Evolutionary conservation across 1,284 basidiomycete genomes (phyloP), one percentile per base, ranked within the genome.

Genomic region (Melampsora americana): DNA sequence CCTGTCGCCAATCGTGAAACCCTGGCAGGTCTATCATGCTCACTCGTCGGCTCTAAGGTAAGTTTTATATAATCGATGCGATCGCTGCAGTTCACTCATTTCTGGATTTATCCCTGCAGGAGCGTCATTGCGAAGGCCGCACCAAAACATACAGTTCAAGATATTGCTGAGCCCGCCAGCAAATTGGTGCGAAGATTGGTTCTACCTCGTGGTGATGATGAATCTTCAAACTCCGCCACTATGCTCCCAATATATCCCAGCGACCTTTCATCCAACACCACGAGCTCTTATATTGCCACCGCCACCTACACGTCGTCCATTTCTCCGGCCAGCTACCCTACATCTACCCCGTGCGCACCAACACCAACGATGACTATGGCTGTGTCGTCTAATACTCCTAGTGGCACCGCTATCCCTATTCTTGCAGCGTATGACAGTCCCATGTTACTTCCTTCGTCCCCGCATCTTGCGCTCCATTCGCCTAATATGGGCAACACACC

Each of bases 381-480:
- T n/a, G 18, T 18, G n/a, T 9, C 20, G 30, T 30, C 26, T 11
- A 64, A 30, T 32, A 16, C 14, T 30, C 28, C 61, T 64, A 59
- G 53, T 7, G 61, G 11, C 32, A 32, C 61, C 18, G 6, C 35
- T 64, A 39, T 59, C 9, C 53, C 53, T 26, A 59, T 18, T 12
- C 53, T 59, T 59, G 11, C 32, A 28, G 48, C 48, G 44, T 42
- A 59, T n/a, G 71, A 66, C 48, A 46, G 44, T n/a, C 71, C 71
- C 39, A 62, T 74, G 20, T 35, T 59, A 32, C 35, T 66, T 11
- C 64, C 71, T 44, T 60, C 71, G 35, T 74, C 71, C 16, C 71
- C 71, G 30, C 48, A 56, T 44, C 66, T 68, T 35, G 39, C 53
- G 20, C n/a, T 66, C 1, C 66, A 69, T 35, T 76, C 73, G 23